Evolutionary conservation across 202 grass and related monocot species (phyloP).

Genomic region (Zizania palustris): DNA sequence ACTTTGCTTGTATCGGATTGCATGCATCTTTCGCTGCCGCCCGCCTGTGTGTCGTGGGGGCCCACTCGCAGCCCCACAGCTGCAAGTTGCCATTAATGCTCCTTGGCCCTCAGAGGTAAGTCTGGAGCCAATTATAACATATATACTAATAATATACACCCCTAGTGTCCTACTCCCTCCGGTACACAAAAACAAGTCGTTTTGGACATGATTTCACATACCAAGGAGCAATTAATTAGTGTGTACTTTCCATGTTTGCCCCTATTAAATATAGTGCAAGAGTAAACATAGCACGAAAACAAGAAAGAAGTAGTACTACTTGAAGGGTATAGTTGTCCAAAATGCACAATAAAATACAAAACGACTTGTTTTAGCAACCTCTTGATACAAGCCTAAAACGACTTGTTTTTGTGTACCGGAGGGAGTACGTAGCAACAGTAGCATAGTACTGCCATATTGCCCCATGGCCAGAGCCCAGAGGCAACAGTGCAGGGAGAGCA

Average conservation of each 20-base stretch:
- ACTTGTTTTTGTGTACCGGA: too few species aligned
- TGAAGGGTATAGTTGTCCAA: too few species aligned
- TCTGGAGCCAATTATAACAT: constrained; percentile 8
- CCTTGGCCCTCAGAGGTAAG: constrained; percentile 9
- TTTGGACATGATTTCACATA: too few species aligned
- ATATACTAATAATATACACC: background rate
- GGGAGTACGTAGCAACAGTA: background rate
- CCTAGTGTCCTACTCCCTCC: background rate
- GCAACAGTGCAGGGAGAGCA: background rate
- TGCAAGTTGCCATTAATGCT: constrained; percentile 33
- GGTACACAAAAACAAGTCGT: too few species aligned
- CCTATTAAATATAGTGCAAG: too few species aligned
- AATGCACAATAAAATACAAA: too few species aligned
- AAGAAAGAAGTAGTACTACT: too few species aligned
- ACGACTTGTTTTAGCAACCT: too few species aligned
- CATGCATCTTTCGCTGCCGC: constrained; percentile 36
- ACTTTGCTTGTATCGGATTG: constrained; percentile 50
- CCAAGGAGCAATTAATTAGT: too few species aligned
- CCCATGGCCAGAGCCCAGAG: background rate
- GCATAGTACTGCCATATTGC: background rate
- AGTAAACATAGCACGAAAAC: too few species aligned
- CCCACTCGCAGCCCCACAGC: constrained; percentile 33
- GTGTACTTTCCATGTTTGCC: too few species aligned
- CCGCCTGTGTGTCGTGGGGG: constrained; percentile 12
- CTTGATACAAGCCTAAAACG: too few species aligned